phyloP scores from a whole-genome alignment of 1,284 basidiomycete genomes.

The Ganoderma multipileum region DNA sequence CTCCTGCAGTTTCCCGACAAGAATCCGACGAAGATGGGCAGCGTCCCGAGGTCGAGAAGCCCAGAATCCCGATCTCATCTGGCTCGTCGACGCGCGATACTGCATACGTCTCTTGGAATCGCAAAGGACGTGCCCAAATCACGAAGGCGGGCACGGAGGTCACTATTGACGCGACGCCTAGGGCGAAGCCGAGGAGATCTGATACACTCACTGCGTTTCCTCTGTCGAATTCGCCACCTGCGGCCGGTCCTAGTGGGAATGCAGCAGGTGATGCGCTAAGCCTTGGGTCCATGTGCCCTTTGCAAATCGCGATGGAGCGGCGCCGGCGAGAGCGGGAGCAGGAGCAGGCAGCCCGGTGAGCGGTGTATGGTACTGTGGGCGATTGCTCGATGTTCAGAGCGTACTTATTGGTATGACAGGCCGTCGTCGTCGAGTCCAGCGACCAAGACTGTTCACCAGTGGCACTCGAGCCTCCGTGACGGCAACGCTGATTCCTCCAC shows the following conservation, averaged over 20 bases:
- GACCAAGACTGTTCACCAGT: not conserved
- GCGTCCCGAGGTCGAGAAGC: not conserved
- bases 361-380: not conserved
- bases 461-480: constrained; percentile 2
- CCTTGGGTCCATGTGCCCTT: not conserved
- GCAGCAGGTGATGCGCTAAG: not conserved
- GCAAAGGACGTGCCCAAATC: not conserved
- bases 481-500: not conserved
- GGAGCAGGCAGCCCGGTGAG: constrained; percentile 4
- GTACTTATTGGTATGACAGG: not conserved
- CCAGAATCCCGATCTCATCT: not conserved
- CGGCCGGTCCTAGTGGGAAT: not conserved
- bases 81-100: constrained; percentile 3
- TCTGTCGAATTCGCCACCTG: not conserved
- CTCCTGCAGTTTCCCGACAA: not conserved
- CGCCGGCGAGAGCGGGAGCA: not conserved
- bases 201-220: not conserved
- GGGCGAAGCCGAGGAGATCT: not conserved
- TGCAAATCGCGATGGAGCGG: not conserved
- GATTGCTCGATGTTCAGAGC: not conserved
- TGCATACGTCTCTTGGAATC: not conserved
- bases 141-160: not conserved
- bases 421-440: not conserved
- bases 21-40: constrained; percentile 2
- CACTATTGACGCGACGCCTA: not conserved